Evolutionary conservation across 2,329 filamentous ascomycete genomes (phyloP).

Genomic region (Cladophialophora immunda): DNA sequence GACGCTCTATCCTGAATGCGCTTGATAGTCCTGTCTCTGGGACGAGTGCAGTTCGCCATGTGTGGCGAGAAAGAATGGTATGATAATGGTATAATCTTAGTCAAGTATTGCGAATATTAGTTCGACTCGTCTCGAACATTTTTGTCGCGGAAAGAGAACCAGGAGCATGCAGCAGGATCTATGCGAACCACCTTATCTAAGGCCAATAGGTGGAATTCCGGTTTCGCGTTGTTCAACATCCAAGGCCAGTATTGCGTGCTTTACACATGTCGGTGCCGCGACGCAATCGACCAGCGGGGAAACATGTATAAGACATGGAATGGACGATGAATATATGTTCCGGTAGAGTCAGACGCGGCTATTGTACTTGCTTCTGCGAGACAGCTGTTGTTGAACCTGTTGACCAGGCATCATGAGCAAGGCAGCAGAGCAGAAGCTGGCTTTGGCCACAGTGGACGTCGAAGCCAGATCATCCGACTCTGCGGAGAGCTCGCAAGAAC

Average conservation of each 20-base stretch:
- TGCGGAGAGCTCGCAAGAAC: slow-evolving; percentile 23
- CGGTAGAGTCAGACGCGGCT: neutral
- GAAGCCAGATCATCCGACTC: slow-evolving; percentile 19
- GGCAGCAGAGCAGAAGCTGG: slow-evolving; percentile 12
- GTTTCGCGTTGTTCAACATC: slow-evolving; percentile 19
- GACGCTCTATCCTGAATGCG: too few relatives aligned
- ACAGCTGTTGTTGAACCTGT: neutral
- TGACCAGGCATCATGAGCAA: slow-evolving; percentile 14
- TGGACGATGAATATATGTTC: slow-evolving; percentile 9
- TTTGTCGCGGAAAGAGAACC: slow-evolving; percentile 4
- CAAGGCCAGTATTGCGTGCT: slow-evolving; percentile 21
- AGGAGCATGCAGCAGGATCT: slow-evolving; percentile 5
- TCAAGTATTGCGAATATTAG: slow-evolving; percentile 18
- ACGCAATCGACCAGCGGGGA: slow-evolving; percentile 14
- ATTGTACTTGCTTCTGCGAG: neutral
- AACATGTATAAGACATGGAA: slow-evolving; percentile 16
- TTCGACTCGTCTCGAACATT: slow-evolving; percentile 13
- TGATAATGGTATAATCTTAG: slow-evolving; percentile 19
- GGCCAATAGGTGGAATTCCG: slow-evolving; percentile 20
- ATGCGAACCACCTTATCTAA: slow-evolving; percentile 16
- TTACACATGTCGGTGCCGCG: neutral
- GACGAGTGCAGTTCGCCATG: neutral
- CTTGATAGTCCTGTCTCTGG: too few relatives aligned
- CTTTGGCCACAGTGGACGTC: slow-evolving; percentile 15
- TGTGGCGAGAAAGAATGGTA: slow-evolving; percentile 14